phyloP scores from a whole-genome alignment of 2,329 filamentous ascomycete species.

The Blastomyces gilchristii region DNA sequence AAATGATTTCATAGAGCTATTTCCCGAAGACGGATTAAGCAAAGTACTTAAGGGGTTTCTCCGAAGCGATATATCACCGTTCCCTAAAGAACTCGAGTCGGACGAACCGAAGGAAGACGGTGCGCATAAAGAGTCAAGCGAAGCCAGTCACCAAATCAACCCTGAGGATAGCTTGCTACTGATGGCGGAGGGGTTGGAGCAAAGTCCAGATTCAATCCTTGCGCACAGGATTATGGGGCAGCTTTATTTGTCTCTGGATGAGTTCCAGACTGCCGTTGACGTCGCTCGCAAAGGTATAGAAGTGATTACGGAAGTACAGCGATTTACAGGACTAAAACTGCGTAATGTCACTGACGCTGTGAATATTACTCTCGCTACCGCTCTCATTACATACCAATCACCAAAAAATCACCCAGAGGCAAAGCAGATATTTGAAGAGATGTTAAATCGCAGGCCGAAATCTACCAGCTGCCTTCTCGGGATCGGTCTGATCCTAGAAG shows the following conservation, averaged over 20 bases:
- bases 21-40: conserved; percentile 71
- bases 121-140: conserved; percentile 27
- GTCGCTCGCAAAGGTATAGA: conserved; percentile 64
- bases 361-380: conserved; percentile 70
- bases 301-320: conserved; percentile 49
- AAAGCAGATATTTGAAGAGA: conserved; percentile 70
- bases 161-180: conserved; percentile 71
- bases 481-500: conserved; percentile 81
- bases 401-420: conserved; percentile 85
- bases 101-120: conserved; percentile 44
- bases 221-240: conserved; percentile 74
- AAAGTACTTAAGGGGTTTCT: conserved; percentile 76
- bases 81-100: conserved; percentile 43
- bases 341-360: conserved; percentile 62
- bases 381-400: conserved; percentile 79
- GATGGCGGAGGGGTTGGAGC: conserved; percentile 63
- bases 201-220: conserved; percentile 59
- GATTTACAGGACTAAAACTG: conserved; percentile 59
- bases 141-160: conserved; percentile 41
- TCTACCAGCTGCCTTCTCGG: conserved; percentile 79
- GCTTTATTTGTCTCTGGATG: conserved; percentile 75
- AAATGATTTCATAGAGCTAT: conserved; percentile 69
- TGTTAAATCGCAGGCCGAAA: conserved; percentile 63
- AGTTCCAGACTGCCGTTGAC: conserved; percentile 72
- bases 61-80: conserved; percentile 73